Percentiles rank a stretch among this genome's conserved stretches.
These are phyloP conservation scores for Dipteronia sinensis DNA, from an alignment of 345 rosid genomes.

Conservation along the genomic window DNA sequence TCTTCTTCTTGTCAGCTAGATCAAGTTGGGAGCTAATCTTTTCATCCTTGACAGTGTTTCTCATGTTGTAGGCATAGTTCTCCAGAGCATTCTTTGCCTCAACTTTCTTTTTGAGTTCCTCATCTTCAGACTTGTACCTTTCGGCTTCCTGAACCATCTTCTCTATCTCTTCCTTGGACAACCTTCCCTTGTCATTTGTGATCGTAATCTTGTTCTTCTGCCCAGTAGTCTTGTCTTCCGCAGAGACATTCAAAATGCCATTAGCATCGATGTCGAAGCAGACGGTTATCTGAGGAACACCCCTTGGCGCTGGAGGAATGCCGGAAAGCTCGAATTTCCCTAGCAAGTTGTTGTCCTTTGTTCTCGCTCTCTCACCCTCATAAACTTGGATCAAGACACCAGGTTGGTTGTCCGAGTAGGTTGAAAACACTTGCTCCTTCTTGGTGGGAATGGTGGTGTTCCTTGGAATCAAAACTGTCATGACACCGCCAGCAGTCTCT, in stretches of 20 bases:
- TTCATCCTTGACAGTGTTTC: constrained; percentile 63
- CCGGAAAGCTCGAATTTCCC: constrained; percentile 49
- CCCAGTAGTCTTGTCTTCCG: constrained; percentile 65
- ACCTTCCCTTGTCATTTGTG: constrained; percentile 64
- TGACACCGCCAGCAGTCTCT: constrained; percentile 46
- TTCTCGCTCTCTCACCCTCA: constrained; percentile 33
- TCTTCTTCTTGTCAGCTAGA: constrained; percentile 60
- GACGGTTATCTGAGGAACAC: constrained; percentile 29
- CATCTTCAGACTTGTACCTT: constrained; percentile 62
- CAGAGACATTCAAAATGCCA: constrained; percentile 57
- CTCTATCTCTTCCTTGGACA: constrained; percentile 61
- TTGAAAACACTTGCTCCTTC: constrained; percentile 37
- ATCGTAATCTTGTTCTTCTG: constrained; percentile 72
- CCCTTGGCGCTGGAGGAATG: constrained; percentile 49
- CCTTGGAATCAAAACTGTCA: constrained; percentile 39
- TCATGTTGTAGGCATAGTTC: constrained; percentile 52
- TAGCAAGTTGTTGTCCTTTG: constrained; percentile 40
- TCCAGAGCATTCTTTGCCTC: constrained; percentile 62
- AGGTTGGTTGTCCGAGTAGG: constrained; percentile 35
- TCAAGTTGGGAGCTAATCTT: constrained; percentile 52
- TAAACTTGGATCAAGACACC: constrained; percentile 34
- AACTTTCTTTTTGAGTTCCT: constrained; percentile 67
- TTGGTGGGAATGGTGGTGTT: constrained; percentile 43
- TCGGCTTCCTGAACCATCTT: constrained; percentile 74
- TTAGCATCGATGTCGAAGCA: constrained; percentile 32